phyloP scores from a whole-genome alignment of 2,329 filamentous ascomycete species.

The Chaetothyriales sp. region DNA sequence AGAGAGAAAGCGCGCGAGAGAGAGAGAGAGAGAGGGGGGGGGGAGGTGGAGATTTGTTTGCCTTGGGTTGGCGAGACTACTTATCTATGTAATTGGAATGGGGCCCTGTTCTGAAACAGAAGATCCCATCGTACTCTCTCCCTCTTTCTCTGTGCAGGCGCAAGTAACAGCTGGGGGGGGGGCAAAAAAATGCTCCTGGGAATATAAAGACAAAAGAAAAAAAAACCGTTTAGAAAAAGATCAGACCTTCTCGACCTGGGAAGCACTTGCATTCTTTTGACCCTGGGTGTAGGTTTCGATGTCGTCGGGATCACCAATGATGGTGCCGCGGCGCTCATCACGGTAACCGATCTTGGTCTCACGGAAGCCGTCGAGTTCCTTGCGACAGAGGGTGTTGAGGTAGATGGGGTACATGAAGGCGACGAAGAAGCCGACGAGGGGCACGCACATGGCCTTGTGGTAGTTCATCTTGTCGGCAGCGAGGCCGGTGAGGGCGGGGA shows the following conservation, averaged over 20 bases:
- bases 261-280: conserved; percentile 9
- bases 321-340: conserved; percentile 18
- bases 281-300: conserved; percentile 14
- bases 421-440: conserved; percentile 21
- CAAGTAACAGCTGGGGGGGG: no score
- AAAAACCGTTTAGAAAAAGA: neutral
- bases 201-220: no score
- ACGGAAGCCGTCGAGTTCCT: conserved; percentile 24
- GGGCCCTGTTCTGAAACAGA: no score
- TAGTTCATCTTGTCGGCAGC: conserved; percentile 15
- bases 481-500: conserved; percentile 44
- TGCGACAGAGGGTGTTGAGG: conserved; percentile 20
- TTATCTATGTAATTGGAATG: no score
- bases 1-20: no score
- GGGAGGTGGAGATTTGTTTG: no score
- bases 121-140: no score
- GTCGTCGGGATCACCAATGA: conserved; percentile 19
- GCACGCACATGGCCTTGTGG: conserved; percentile 21
- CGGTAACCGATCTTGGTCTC: conserved; percentile 23
- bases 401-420: conserved; percentile 24
- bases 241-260: conserved; percentile 17
- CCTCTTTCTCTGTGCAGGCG: no score
- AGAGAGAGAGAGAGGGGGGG: no score
- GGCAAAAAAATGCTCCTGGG: no score
- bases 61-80: no score